Evolutionary conservation across 805 yeast genomes (phyloP).

Genomic region (Blastobotrys terrestris): DNA sequence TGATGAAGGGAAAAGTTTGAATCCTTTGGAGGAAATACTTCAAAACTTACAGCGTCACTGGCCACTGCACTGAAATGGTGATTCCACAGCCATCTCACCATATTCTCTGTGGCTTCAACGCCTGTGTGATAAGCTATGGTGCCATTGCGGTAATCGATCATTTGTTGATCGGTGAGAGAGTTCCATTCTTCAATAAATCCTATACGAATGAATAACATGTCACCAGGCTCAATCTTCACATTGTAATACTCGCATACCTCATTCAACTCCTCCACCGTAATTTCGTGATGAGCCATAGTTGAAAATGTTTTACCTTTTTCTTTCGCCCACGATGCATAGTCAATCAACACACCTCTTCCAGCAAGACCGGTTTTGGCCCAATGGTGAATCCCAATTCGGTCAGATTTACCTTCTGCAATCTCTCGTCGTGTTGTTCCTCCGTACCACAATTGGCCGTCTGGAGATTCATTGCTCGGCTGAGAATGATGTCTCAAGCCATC

Average conservation of each 20-base stretch:
- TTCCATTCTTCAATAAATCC: slow-evolving; percentile 29
- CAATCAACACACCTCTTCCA: slow-evolving; percentile 32
- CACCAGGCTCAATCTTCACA: slow-evolving; percentile 27
- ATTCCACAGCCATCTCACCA: slow-evolving; percentile 26
- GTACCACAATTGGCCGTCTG: slow-evolving; percentile 14
- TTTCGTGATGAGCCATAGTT: slow-evolving; percentile 23
- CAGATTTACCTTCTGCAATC: slow-evolving; percentile 13
- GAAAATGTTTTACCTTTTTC: slow-evolving; percentile 23
- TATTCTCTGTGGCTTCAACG: slow-evolving; percentile 24
- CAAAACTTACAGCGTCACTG: slow-evolving; percentile 26
- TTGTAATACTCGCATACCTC: slow-evolving; percentile 21
- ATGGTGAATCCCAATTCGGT: slow-evolving; percentile 17
- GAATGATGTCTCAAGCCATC: slow-evolving; percentile 20
- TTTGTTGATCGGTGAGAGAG: slow-evolving; percentile 11
- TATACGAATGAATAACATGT: slow-evolving; percentile 29
- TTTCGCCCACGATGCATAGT: slow-evolving; percentile 29
- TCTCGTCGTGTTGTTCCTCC: slow-evolving; percentile 21
- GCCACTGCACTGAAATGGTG: slow-evolving; percentile 27
- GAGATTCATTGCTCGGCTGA: not conserved
- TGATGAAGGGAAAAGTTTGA: slow-evolving; percentile 11
- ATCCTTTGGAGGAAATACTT: slow-evolving; percentile 20
- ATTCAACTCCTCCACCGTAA: slow-evolving; percentile 22
- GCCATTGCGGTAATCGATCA: not conserved
- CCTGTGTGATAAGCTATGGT: slow-evolving; percentile 17
- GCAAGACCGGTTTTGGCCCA: slow-evolving; percentile 30